Evolutionary conservation across 2,329 filamentous ascomycete species (phyloP).

Genomic region (Corinectria fuckeliana): DNA sequence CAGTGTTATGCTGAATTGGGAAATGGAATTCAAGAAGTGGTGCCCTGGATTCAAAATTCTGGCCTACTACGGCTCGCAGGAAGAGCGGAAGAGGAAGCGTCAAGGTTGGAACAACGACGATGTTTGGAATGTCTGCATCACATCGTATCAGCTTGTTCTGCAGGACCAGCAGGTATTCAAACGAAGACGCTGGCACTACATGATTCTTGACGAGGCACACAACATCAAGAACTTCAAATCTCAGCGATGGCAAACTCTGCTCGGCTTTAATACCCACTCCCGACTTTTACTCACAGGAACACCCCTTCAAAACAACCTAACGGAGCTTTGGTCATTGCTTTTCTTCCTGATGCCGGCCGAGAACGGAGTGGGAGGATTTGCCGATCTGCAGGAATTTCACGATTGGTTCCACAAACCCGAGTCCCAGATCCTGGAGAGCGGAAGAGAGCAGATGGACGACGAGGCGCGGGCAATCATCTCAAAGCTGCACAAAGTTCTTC

Average conservation of each 20-base stretch:
- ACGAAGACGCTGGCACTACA: constrained; percentile 92
- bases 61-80: constrained; percentile 93
- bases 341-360: constrained; percentile 97
- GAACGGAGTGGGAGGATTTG: constrained; percentile 86
- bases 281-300: constrained; percentile 91
- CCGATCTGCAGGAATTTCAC: constrained; percentile 93
- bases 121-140: constrained; percentile 96
- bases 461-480: constrained; percentile 91
- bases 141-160: constrained; percentile 94
- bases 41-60: constrained; percentile 97
- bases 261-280: constrained; percentile 90
- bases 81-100: constrained; percentile 90
- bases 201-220: constrained; percentile 97
- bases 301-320: constrained; percentile 94
- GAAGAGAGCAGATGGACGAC: constrained; percentile 90
- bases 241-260: constrained; percentile 92
- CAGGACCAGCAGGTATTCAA: constrained; percentile 96
- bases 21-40: constrained; percentile 99
- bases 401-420: constrained; percentile 96
- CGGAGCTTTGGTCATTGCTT: constrained; percentile 93
- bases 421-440: constrained; percentile 94
- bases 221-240: constrained; percentile 99
- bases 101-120: constrained; percentile 93
- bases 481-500: constrained; percentile 91
- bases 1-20: constrained; percentile 99